Evolutionary conservation across 106 monocot genomes (phyloP).

Genomic region (Allium fistulosum): DNA sequence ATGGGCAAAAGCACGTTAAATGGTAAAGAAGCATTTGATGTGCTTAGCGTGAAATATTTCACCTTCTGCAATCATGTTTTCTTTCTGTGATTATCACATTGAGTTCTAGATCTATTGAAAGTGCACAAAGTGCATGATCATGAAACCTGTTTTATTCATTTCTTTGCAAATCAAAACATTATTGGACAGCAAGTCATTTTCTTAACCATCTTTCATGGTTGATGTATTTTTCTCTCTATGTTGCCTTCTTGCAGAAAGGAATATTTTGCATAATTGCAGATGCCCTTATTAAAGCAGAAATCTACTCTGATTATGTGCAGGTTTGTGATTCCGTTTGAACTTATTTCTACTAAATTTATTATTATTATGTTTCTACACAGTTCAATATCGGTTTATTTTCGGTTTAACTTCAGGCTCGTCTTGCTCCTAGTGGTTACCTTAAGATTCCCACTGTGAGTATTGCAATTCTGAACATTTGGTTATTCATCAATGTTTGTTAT

Average conservation of each 20-base stretch:
- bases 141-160: background rate
- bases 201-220: background rate
- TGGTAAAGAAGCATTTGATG: no score
- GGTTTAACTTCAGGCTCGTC: constrained; percentile 49
- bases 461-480: constrained; percentile 1
- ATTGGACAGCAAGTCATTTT: background rate
- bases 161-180: background rate
- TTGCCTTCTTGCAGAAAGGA: constrained; percentile 39
- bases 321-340: constrained; percentile 23
- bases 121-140: background rate
- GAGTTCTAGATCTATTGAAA: background rate
- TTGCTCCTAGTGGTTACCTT: constrained; percentile 88
- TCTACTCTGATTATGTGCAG: constrained; percentile 74
- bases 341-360: constrained; percentile 1
- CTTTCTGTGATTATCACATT: background rate
- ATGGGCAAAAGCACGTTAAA: no score
- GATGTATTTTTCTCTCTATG: background rate
- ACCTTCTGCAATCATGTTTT: no score
- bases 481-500: no score
- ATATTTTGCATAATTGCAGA: constrained; percentile 59
- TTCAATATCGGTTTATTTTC: constrained; percentile 3
- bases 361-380: background rate
- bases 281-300: constrained; percentile 48
- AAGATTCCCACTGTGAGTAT: constrained; percentile 93
- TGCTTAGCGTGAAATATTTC: no score